phyloP scores from a whole-genome alignment of 1,284 basidiomycete species.

The Apiotrichum brassicae region DNA sequence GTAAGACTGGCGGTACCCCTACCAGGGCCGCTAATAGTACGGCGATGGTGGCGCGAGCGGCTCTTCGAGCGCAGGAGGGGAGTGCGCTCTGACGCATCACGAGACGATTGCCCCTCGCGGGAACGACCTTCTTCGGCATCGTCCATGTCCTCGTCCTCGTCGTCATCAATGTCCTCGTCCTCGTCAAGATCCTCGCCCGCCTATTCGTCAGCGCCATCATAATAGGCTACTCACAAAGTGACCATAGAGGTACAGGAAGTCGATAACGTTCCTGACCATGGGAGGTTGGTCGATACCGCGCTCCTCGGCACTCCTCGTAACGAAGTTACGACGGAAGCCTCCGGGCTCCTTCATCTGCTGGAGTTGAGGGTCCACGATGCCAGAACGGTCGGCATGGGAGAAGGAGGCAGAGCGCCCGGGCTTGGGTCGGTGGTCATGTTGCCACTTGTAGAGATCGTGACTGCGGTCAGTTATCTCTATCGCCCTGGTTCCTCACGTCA shows the following conservation, averaged over 20 bases:
- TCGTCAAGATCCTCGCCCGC: constrained; percentile 93
- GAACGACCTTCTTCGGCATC: constrained; percentile 8
- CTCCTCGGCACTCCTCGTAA: constrained; percentile 63
- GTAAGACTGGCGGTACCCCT: constrained; percentile 78
- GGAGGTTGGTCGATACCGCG: constrained; percentile 59
- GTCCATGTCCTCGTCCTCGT: constrained; percentile 40
- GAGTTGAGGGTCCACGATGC: constrained; percentile 59
- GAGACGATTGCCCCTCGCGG: not conserved
- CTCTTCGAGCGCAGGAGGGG: constrained; percentile 19
- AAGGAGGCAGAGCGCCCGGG: constrained; percentile 60
- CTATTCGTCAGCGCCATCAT: constrained; percentile 46
- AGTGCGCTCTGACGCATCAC: constrained; percentile 9
- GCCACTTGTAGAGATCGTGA: constrained; percentile 93
- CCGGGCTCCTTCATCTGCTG: constrained; percentile 89
- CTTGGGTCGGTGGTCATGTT: constrained; percentile 62
- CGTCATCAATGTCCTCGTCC: constrained; percentile 59
- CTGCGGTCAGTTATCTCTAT: constrained; percentile 45
- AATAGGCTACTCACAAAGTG: constrained; percentile 66
- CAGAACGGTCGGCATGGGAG: constrained; percentile 55
- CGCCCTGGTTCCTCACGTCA: constrained; percentile 65
- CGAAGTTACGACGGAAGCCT: constrained; percentile 83
- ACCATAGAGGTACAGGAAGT: constrained; percentile 85
- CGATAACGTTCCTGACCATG: constrained; percentile 78
- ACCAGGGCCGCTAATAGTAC: constrained; percentile 51
- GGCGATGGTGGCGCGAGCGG: constrained; percentile 53